phyloP scores from a whole-genome alignment of 768 basidiomycete species.

The Lactarius evosmus region DNA sequence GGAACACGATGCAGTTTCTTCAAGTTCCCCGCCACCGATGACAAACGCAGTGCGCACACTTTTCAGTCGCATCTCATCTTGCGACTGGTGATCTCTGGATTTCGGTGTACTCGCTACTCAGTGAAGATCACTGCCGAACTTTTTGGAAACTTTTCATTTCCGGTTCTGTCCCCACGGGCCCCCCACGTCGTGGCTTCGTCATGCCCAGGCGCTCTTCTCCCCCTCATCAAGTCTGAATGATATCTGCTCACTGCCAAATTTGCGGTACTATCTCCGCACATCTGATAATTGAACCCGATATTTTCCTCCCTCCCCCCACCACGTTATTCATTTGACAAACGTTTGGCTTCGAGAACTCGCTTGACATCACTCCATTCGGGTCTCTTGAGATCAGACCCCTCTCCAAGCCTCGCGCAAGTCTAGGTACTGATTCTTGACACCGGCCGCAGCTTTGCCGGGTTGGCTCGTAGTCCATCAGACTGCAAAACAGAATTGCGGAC shows the following conservation, averaged over 20 bases:
- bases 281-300: constrained; percentile 19
- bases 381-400: constrained; percentile 47
- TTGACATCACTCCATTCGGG: constrained; percentile 42
- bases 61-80: constrained; percentile 66
- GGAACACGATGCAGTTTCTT: too few species aligned
- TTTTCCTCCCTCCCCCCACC: background rate
- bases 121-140: constrained; percentile 12
- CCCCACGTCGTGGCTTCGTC: constrained; percentile 26
- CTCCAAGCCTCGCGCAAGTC: constrained; percentile 47
- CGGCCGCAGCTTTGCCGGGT: constrained; percentile 47
- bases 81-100: too few species aligned
- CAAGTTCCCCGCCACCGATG: constrained; percentile 2
- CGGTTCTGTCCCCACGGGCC: constrained; percentile 6
- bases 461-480: constrained; percentile 41
- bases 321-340: constrained; percentile 9
- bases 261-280: constrained; percentile 14
- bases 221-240: constrained; percentile 17
- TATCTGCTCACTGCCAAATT: constrained; percentile 16
- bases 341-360: constrained; percentile 29
- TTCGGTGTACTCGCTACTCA: too few species aligned
- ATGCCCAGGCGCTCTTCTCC: constrained; percentile 6
- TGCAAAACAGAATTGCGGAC: constrained; percentile 48
- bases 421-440: constrained; percentile 55
- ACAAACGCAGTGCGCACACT: constrained; percentile 36
- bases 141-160: constrained; percentile 13